phyloP scores from a whole-genome alignment of 148 eudicot species.

The Selenicereus undatus region DNA sequence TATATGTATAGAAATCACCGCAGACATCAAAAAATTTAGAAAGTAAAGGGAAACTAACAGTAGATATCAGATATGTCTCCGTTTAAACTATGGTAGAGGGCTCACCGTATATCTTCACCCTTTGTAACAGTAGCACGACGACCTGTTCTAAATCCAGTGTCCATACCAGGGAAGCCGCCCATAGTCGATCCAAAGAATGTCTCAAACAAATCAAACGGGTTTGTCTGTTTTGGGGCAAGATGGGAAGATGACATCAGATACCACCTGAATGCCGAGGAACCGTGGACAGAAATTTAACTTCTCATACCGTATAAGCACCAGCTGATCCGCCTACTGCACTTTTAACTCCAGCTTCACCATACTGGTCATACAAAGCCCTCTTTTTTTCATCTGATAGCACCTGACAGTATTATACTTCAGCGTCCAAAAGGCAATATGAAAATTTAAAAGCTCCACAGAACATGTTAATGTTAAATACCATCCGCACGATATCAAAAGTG shows the following conservation, averaged over 20 bases:
- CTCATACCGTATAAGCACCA: constrained; percentile 84
- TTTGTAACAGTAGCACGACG: constrained; percentile 72
- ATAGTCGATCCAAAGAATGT: constrained; percentile 88
- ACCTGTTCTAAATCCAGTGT: constrained; percentile 66
- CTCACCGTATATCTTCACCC: constrained; percentile 98
- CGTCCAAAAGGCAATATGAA: constrained; percentile 30
- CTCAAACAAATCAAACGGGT: constrained; percentile 98
- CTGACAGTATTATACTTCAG: constrained; percentile 67
- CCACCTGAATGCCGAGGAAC: constrained; percentile 4
- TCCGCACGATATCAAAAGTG: not conserved
- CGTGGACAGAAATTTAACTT: constrained; percentile 11
- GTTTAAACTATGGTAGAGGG: constrained; percentile 18
- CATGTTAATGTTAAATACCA: not conserved
- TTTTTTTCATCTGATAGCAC: constrained; percentile 98
- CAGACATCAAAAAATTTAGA: not conserved
- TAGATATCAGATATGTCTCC: not conserved
- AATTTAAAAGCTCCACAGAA: constrained; percentile 1
- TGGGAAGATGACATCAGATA: not conserved
- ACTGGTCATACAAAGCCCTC: constrained; percentile 91
- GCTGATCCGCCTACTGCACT: constrained; percentile 71
- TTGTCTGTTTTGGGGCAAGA: constrained; percentile 42
- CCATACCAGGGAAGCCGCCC: constrained; percentile 79
- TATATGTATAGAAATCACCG: not conserved
- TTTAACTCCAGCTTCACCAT: constrained; percentile 97
- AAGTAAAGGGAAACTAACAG: not conserved